Evolutionary conservation across 805 yeast genomes (phyloP), one percentile per base, ranked within the genome.

Genomic region (Candida morakotiae): DNA sequence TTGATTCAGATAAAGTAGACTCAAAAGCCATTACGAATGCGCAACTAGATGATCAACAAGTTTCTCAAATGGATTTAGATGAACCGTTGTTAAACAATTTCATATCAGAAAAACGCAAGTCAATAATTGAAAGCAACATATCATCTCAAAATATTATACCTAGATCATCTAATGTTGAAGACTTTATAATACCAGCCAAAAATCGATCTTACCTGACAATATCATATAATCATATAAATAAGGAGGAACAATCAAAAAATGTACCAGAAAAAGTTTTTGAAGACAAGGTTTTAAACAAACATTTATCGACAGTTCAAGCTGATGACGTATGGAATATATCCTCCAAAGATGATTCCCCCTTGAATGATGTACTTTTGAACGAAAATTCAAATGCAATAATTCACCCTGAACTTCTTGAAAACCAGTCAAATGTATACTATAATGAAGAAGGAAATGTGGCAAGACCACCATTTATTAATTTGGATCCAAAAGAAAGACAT

Each of bases 391-490:
- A 15, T 17, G 6, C 16, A 13, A 13, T 11, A n/a, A 10, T 10
- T 18, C 16, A 10, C 31, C 6, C 6, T 18, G 30, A 25, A 9
- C 19, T 15, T 6, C 42, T 56, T n/a, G 64, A 60, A 28, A 59
- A 55, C 26, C 66, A 59, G 23, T 56, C 65, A 2, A 60, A 65
- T 4, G 39, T 56, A 18, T 66, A 67, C 41, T 45, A 52, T 9
- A 71, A 68, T 39, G 56, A 51, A 5, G 52, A 58, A 1, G 72
- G 72, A 9, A 58, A 63, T 30, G 43, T 63, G 34, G 66, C 61
- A 3, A 52, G 73, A 31, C 73, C 73, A 0, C 71, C 73, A 5
- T 64, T 68, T 44, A 67, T 68, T 28, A 65, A 64, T 31, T 52
- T 67, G 31, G 72, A 66, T 39, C 73, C 73, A 1, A 42, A 62